phyloP scores from a whole-genome alignment of 225 moss, liverwort and hornwort species.

The Takakia lepidozioides region DNA sequence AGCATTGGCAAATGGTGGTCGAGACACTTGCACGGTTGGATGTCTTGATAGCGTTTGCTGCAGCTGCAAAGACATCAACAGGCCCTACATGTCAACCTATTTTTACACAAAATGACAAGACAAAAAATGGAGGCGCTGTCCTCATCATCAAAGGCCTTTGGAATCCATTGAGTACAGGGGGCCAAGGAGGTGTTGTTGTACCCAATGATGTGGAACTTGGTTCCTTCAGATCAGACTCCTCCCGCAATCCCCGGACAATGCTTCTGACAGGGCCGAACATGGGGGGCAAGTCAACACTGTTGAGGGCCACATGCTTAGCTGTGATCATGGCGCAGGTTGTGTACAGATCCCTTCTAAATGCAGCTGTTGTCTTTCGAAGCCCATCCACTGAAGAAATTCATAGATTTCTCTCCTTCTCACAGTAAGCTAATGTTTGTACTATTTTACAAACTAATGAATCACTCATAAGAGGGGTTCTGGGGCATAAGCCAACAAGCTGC shows the following conservation, averaged over 20 bases:
- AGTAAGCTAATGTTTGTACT: no score
- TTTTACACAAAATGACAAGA: constrained; percentile 38
- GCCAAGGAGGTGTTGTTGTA: constrained; percentile 69
- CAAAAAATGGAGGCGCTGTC: constrained; percentile 50
- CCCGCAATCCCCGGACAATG: constrained; percentile 47
- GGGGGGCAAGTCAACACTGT: constrained; percentile 93
- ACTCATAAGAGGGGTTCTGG: no score
- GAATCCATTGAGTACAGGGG: constrained; percentile 82
- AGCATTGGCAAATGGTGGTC: constrained; percentile 62
- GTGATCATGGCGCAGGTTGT: constrained; percentile 84
- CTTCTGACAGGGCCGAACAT: constrained; percentile 93
- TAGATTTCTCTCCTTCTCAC: no score
- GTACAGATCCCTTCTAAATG: not conserved
- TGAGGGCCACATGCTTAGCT: constrained; percentile 88
- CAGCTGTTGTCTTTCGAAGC: constrained; percentile 10
- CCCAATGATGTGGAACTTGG: constrained; percentile 90
- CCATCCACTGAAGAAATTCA: no score
- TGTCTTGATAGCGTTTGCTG: constrained; percentile 73
- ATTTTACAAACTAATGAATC: not conserved
- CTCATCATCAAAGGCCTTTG: constrained; percentile 67
- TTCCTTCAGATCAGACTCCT: constrained; percentile 12
- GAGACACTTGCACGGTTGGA: constrained; percentile 67
- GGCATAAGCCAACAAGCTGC: no score
- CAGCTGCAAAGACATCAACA: constrained; percentile 41
- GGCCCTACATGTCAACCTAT: constrained; percentile 77